Evolutionary conservation across 108 stramenopile species (phyloP).

Genomic region (Fistulifera pelliculosa): DNA sequence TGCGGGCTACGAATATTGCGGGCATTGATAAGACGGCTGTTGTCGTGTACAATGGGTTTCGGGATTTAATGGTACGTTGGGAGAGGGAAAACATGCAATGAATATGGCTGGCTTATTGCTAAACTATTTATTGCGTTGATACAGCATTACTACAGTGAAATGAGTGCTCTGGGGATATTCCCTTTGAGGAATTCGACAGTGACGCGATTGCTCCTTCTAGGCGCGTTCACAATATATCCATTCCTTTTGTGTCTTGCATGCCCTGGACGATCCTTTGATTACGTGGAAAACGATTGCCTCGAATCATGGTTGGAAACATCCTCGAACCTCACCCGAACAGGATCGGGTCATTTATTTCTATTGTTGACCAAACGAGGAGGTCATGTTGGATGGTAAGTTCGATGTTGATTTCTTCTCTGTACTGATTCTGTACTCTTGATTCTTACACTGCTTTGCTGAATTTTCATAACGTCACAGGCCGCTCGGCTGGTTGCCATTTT

Average conservation of each 20-base stretch:
- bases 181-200: constrained; percentile 17
- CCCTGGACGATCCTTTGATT: constrained; percentile 70
- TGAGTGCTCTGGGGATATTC: constrained; percentile 69
- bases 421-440: no score
- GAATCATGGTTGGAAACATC: constrained; percentile 46
- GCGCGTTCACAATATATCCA: constrained; percentile 48
- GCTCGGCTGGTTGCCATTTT: constrained; percentile 37
- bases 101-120: no score
- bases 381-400: constrained; percentile 56
- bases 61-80: constrained; percentile 33
- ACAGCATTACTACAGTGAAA: constrained; percentile 67
- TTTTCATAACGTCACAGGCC: constrained; percentile 23
- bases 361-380: constrained; percentile 72
- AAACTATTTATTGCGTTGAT: no score
- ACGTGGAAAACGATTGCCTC: constrained; percentile 53
- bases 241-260: constrained; percentile 66
- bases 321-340: constrained; percentile 44
- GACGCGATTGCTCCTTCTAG: constrained; percentile 1
- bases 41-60: constrained; percentile 70
- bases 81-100: no score
- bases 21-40: constrained; percentile 64
- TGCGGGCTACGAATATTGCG: constrained; percentile 57
- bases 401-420: constrained; percentile 1
- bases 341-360: constrained; percentile 57
- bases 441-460: no score